Percentiles rank a stretch among this genome's conserved stretches.
phyloP scores from a whole-genome alignment of 2,329 filamentous ascomycete genomes.

The Fusarium irregulare region DNA sequence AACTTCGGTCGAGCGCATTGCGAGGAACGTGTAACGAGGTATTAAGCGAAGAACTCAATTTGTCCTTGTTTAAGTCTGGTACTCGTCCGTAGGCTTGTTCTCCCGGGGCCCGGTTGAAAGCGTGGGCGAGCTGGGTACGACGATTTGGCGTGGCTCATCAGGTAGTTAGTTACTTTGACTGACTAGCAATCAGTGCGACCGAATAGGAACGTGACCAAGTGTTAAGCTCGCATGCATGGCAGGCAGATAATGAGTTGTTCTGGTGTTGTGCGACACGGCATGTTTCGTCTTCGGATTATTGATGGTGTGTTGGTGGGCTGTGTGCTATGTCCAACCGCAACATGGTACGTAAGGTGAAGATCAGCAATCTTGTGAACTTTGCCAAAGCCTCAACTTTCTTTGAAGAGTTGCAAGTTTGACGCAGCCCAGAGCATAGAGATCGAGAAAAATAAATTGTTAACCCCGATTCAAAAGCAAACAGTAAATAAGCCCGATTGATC shows the following conservation, averaged over 20 bases:
- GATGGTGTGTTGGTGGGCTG: constrained; percentile 27
- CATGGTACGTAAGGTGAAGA: constrained; percentile 29
- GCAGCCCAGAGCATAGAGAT: constrained; percentile 16
- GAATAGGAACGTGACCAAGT: constrained; percentile 10
- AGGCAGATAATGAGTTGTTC: constrained; percentile 43
- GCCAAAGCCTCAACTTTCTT: constrained; percentile 6
- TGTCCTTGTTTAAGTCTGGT: not conserved
- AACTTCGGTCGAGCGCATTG: not conserved
- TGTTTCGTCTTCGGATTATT: constrained; percentile 18
- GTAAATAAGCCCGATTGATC: constrained; percentile 11
- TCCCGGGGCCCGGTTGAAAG: not conserved
- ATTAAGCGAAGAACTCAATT: not conserved
- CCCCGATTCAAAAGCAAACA: not conserved
- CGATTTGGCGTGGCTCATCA: constrained; percentile 15
- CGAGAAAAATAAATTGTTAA: not conserved
- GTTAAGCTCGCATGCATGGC: constrained; percentile 34
- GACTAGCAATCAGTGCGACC: constrained; percentile 9
- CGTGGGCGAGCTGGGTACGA: constrained; percentile 4
- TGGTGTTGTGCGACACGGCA: constrained; percentile 35
- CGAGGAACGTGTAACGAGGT: not conserved
- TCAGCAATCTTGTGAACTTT: constrained; percentile 12
- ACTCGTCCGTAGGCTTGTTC: constrained; percentile 1
- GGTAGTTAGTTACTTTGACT: constrained; percentile 12
- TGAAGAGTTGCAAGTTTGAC: constrained; percentile 5
- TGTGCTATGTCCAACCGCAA: constrained; percentile 16